These are phyloP conservation scores for Daldinia concentrica DNA, from an alignment of 495 filamentous ascomycete species.

Conservation along the genomic window DNA sequence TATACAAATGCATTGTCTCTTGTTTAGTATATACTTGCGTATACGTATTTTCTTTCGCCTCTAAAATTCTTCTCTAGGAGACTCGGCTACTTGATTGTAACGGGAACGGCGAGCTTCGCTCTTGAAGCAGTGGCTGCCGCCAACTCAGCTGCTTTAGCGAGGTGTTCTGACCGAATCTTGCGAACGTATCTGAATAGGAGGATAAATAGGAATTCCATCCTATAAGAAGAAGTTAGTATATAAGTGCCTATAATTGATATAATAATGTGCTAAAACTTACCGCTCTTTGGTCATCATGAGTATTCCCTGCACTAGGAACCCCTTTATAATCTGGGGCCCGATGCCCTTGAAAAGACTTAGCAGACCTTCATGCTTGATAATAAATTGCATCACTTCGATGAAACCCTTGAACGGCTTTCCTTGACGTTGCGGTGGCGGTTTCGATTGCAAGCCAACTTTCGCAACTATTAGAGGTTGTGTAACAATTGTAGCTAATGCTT, in stretches of 20 bases:
- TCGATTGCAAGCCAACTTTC: slow-evolving; percentile 95
- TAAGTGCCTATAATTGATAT: not conserved
- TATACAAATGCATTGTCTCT: slow-evolving; percentile 21
- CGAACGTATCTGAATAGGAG: slow-evolving; percentile 83
- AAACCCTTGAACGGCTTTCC: slow-evolving; percentile 97
- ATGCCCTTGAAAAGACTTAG: slow-evolving; percentile 94
- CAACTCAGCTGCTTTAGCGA: slow-evolving; percentile 71
- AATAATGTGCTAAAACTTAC: slow-evolving; percentile 58
- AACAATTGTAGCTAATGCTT: slow-evolving; percentile 87
- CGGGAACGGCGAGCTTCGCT: slow-evolving; percentile 57
- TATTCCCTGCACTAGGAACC: slow-evolving; percentile 90
- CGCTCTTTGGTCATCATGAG: slow-evolving; percentile 99
- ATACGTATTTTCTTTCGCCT: slow-evolving; percentile 12
- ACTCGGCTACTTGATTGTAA: slow-evolving; percentile 55
- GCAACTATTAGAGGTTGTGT: slow-evolving; percentile 98
- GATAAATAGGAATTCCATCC: slow-evolving; percentile 90
- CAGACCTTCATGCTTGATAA: slow-evolving; percentile 85
- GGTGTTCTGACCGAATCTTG: slow-evolving; percentile 73
- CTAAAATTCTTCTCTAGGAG: not conserved
- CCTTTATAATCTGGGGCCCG: slow-evolving; percentile 91
- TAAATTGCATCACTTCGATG: slow-evolving; percentile 92
- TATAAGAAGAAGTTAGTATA: slow-evolving; percentile 51
- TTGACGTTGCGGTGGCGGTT: slow-evolving; percentile 81
- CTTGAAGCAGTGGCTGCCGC: slow-evolving; percentile 65
- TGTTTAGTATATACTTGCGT: slow-evolving; percentile 11